phyloP scores from a whole-genome alignment of 306 rosid genomes.

The Boehmeria nivea region DNA sequence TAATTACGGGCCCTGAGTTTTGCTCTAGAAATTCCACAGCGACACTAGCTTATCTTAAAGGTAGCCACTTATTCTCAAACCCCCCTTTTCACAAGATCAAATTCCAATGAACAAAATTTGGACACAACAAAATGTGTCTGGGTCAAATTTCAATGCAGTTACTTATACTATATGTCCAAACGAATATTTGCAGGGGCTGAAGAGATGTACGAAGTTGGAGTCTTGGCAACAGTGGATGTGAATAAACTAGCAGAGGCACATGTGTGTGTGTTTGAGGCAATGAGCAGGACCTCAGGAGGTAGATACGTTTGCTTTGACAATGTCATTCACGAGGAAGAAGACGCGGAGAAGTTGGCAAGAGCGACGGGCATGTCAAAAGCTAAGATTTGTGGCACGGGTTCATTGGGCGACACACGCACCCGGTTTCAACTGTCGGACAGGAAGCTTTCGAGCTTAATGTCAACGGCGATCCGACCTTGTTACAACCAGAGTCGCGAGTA shows the following conservation, averaged over 20 bases:
- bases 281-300: constrained; percentile 49
- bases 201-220: constrained; percentile 55
- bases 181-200: constrained; percentile 40
- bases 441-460: constrained; percentile 52
- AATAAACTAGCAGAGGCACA: constrained; percentile 63
- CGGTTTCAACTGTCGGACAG: constrained; percentile 44
- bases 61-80: constrained; percentile 20
- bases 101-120: too few relatives aligned
- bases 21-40: constrained; percentile 52
- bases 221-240: constrained; percentile 61
- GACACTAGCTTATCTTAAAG: constrained; percentile 89
- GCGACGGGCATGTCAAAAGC: constrained; percentile 29
- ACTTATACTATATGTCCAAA: too few relatives aligned
- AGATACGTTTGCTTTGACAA: constrained; percentile 76
- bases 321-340: constrained; percentile 28
- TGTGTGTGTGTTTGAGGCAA: constrained; percentile 50
- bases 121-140: too few relatives aligned
- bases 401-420: background rate
- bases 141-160: too few relatives aligned
- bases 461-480: constrained; percentile 36
- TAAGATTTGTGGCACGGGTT: constrained; percentile 42
- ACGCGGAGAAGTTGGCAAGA: constrained; percentile 56
- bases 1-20: constrained; percentile 63
- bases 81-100: too few relatives aligned
- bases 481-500: constrained; percentile 16